A percentile compares a stretch with the other conserved stretches of the same genome.
Evolutionary conservation across 208 protist genomes (phyloP).

Genomic region (Trichomonas vaginalis): DNA sequence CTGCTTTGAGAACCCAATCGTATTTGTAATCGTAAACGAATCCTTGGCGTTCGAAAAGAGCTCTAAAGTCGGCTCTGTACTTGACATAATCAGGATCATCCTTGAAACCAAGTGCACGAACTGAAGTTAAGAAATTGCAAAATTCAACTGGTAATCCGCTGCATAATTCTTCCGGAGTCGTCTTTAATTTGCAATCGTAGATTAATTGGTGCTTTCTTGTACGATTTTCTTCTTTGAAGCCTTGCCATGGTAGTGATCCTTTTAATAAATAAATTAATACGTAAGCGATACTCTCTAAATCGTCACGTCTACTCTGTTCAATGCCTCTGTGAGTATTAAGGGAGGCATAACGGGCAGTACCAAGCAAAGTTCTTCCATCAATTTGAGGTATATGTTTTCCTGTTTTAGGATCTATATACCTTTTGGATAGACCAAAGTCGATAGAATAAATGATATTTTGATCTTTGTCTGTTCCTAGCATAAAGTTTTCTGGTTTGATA

Average conservation of each 20-base stretch:
- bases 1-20: conserved; percentile 63
- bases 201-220: conserved; percentile 97
- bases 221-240: conserved; percentile 64
- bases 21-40: conserved; percentile 90
- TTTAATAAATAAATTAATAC: conserved; percentile 96
- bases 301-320: conserved; percentile 57
- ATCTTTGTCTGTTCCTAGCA: conserved; percentile 71
- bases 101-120: conserved; percentile 77
- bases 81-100: conserved; percentile 95
- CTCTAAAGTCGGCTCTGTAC: conserved; percentile 65
- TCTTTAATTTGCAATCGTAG: conserved; percentile 77
- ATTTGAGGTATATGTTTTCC: conserved; percentile 92
- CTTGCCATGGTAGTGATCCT: conserved; percentile 92
- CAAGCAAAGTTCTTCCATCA: conserved; percentile 40
- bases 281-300: conserved; percentile 82
- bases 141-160: conserved; percentile 64
- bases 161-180: conserved; percentile 74
- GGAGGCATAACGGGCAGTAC: conserved; percentile 92
- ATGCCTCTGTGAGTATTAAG: conserved; percentile 99
- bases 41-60: conserved; percentile 82
- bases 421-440: conserved; percentile 76
- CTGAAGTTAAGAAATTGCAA: conserved; percentile 82
- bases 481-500: conserved; percentile 38
- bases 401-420: conserved; percentile 87
- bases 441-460: conserved; percentile 40